A percentile compares a stretch with the other conserved stretches of the same genome.
Conservation (phyloP, 2,329 filamentous ascomycete species). For the Akanthomyces dipterigenus region DNA sequence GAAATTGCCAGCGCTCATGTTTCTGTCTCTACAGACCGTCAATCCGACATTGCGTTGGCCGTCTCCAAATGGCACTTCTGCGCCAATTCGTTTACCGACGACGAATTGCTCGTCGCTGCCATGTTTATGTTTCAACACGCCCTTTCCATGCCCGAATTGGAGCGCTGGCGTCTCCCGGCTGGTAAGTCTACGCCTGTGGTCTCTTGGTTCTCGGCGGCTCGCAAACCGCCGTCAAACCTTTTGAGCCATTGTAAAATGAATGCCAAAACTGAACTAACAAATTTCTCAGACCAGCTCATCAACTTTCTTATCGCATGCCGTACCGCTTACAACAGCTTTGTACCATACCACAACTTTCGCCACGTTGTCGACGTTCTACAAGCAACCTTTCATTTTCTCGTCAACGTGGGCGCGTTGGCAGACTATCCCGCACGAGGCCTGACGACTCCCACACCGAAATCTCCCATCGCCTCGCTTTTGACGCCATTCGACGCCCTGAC, state of each 20-base stretch:
- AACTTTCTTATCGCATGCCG: slow-evolving; percentile 83
- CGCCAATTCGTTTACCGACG: slow-evolving; percentile 82
- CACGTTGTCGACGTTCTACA: slow-evolving; percentile 96
- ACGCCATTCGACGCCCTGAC: slow-evolving; percentile 82
- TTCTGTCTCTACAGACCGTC: slow-evolving; percentile 58
- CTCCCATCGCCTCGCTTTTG: slow-evolving; percentile 67
- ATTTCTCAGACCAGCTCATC: slow-evolving; percentile 62
- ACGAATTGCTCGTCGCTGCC: slow-evolving; percentile 82
- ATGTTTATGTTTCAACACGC: slow-evolving; percentile 86
- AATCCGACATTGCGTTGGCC: slow-evolving; percentile 57
- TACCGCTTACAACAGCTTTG: slow-evolving; percentile 91
- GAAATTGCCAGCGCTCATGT: slow-evolving; percentile 59
- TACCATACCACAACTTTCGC: slow-evolving; percentile 96
- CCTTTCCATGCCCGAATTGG: slow-evolving; percentile 71
- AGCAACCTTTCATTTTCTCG: slow-evolving; percentile 83
- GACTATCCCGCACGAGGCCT: slow-evolving; percentile 45
- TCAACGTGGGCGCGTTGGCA: slow-evolving; percentile 70
- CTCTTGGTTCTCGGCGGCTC: slow-evolving; percentile 1
- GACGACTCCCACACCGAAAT: slow-evolving; percentile 35
- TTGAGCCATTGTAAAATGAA: background rate
- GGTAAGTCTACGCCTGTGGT: slow-evolving; percentile 44
- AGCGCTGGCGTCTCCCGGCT: slow-evolving; percentile 70
- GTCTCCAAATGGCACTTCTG: slow-evolving; percentile 82
- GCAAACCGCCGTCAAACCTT: background rate
- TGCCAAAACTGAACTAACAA: slow-evolving; percentile 30